Evolutionary conservation across 2,329 filamentous ascomycete genomes (phyloP).

Genomic region (Raffaelea albimanens): DNA sequence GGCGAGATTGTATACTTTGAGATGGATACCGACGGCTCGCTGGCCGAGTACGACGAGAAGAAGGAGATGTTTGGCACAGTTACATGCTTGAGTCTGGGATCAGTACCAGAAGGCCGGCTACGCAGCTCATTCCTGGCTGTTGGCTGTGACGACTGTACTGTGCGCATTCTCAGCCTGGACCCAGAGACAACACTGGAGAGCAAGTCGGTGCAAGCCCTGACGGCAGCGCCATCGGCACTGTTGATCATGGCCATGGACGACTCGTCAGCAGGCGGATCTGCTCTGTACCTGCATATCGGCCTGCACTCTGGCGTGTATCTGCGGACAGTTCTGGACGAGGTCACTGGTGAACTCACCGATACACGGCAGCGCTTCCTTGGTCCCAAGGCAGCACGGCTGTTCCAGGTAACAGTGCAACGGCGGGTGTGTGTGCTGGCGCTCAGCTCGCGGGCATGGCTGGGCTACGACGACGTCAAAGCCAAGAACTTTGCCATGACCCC

Average conservation of each 20-base stretch:
- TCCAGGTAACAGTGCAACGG: slow-evolving; percentile 79
- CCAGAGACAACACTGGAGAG: slow-evolving; percentile 85
- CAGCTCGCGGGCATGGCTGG: slow-evolving; percentile 91
- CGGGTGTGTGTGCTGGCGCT: slow-evolving; percentile 80
- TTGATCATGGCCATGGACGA: slow-evolving; percentile 95
- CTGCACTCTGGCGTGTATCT: slow-evolving; percentile 94
- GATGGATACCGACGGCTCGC: slow-evolving; percentile 81
- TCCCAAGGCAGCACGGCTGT: slow-evolving; percentile 79
- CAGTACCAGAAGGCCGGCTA: slow-evolving; percentile 81
- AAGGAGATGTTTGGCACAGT: slow-evolving; percentile 93
- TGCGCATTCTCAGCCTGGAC: slow-evolving; percentile 82
- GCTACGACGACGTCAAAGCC: slow-evolving; percentile 80
- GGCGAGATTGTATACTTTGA: slow-evolving; percentile 98
- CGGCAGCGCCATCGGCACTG: slow-evolving; percentile 78
- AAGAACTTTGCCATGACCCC: slow-evolving; percentile 89
- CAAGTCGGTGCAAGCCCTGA: slow-evolving; percentile 89
- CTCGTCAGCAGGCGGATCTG: slow-evolving; percentile 78
- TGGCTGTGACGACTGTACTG: slow-evolving; percentile 92
- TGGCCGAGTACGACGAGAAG: slow-evolving; percentile 91
- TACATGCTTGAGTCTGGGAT: slow-evolving; percentile 85
- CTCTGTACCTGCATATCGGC: slow-evolving; percentile 91
- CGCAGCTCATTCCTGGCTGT: slow-evolving; percentile 91
- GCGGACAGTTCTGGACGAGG: slow-evolving; percentile 85
- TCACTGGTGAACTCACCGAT: slow-evolving; percentile 91
- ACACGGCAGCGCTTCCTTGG: slow-evolving; percentile 92